Evolutionary conservation across 1,139 yeast genomes (phyloP), one percentile per base, ranked within the genome.

Genomic region (Suhomyces guaymorum): DNA sequence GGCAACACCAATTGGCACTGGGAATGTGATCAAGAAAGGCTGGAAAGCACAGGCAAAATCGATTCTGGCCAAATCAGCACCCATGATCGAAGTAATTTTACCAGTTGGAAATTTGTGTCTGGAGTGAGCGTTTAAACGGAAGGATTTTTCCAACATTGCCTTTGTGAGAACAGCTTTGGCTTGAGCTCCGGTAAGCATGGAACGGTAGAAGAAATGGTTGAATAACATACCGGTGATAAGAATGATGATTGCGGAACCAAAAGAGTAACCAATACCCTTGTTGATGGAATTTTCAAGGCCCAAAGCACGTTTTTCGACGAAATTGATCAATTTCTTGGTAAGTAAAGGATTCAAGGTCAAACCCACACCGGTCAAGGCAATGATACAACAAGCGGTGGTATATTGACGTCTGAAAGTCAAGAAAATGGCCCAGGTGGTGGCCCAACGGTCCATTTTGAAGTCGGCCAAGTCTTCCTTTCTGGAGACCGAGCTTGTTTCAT

Each of bases 61-160:
- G 25, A 88, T 73, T 51, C 95, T 75, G 17, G 90, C 77, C 37
- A 88, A 69, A 54, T 87, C 96, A 2, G 94, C 81, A 10, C 92
- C 82, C 60, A 87, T 73, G 52, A 86, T 60, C 13, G 81, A 62
- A 13, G 71, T 65, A 39, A 66, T 59, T 35, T 58, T 62, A 20
- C 66, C 63, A 1, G 50, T 32, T 2, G 69, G 53, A 37, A 44
- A 66, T 38, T 57, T 50, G 45, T 57, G 63, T 30, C 52, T 53
- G 13, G 61, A 46, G 34, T 48, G 48, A 4, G 61, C 59, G 42
- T 49, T 57, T 18, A 63, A 47, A 16, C 49, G 47, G 42, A 62
- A 63, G 1, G 69, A 53, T 36, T 66, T 66, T 15, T 53, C 57
- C 26, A 65, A 49, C 7, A 65, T 47, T 2, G 60, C 58, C 38